A percentile compares a stretch with the other conserved stretches of the same genome.
Evolutionary conservation across 805 yeast genomes (phyloP).

Genomic region (Candida palmyrensis): DNA sequence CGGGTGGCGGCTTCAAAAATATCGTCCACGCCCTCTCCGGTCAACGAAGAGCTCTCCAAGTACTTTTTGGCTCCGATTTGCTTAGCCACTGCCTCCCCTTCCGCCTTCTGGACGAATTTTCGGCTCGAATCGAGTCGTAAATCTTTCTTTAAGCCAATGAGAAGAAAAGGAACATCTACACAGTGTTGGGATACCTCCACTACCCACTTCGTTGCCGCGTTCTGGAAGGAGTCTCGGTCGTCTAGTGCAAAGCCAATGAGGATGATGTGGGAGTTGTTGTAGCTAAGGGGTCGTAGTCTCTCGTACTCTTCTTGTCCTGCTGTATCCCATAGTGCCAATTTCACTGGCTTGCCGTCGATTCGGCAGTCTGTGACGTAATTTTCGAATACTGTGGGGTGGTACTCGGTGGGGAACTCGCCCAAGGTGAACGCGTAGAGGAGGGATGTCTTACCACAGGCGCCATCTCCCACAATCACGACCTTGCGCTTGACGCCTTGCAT

Average conservation of each 20-base stretch:
- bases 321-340: slow-evolving; percentile 89
- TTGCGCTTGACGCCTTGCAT: slow-evolving; percentile 54
- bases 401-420: slow-evolving; percentile 89
- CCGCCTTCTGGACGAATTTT: slow-evolving; percentile 47
- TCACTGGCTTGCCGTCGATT: slow-evolving; percentile 89
- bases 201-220: slow-evolving; percentile 84
- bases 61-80: slow-evolving; percentile 79
- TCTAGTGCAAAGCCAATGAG: slow-evolving; percentile 83
- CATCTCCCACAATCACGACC: slow-evolving; percentile 89
- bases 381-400: slow-evolving; percentile 92
- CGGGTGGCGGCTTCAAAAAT: slow-evolving; percentile 90
- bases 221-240: slow-evolving; percentile 77
- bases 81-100: slow-evolving; percentile 68
- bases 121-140: slow-evolving; percentile 45
- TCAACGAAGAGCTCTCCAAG: slow-evolving; percentile 84
- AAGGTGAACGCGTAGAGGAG: slow-evolving; percentile 84
- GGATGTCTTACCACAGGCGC: slow-evolving; percentile 41
- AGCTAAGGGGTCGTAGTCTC: slow-evolving; percentile 80
- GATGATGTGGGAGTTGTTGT: slow-evolving; percentile 81
- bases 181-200: slow-evolving; percentile 77
- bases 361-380: slow-evolving; percentile 92
- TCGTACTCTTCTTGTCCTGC: slow-evolving; percentile 98
- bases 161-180: slow-evolving; percentile 69
- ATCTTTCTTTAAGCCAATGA: slow-evolving; percentile 85
- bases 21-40: slow-evolving; percentile 94